Percentiles rank a stretch among this genome's conserved stretches.
These are phyloP conservation scores for Musa schizocarpa DNA, from an alignment of 176 grass and related monocot species.

Conservation along the genomic window DNA sequence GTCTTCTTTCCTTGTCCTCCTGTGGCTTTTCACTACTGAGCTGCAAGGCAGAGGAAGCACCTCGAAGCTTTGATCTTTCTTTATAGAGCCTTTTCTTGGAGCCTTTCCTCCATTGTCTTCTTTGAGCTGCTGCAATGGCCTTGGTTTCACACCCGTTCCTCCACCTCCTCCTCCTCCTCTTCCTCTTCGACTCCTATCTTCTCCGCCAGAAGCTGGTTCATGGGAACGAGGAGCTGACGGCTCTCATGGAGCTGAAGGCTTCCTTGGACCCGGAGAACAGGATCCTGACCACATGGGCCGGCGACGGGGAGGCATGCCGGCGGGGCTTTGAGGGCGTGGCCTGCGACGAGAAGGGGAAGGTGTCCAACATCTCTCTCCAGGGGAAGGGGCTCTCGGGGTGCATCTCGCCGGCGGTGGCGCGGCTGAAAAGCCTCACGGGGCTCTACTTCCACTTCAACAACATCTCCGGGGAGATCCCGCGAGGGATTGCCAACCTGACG, in stretches of 20 bases:
- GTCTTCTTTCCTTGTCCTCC: not conserved
- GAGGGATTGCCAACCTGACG: slow-evolving; percentile 35
- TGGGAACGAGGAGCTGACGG: slow-evolving; percentile 30
- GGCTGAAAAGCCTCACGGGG: slow-evolving; percentile 43
- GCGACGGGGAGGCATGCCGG: slow-evolving; percentile 45
- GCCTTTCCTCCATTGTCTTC: not conserved
- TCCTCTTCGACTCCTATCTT: not conserved
- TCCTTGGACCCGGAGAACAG: slow-evolving; percentile 45
- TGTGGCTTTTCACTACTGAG: not conserved
- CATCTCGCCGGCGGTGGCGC: slow-evolving; percentile 46
- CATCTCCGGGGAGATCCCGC: slow-evolving; percentile 36
- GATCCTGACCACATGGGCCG: slow-evolving; percentile 43
- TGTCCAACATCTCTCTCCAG: slow-evolving; percentile 59
- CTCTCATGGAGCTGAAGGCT: slow-evolving; percentile 71
- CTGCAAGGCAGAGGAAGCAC: not conserved
- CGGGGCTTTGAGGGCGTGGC: slow-evolving; percentile 66
- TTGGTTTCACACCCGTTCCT: not conserved
- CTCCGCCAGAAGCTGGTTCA: not conserved
- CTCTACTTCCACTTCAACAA: slow-evolving; percentile 79
- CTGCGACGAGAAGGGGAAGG: slow-evolving; percentile 52
- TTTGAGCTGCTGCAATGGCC: not conserved
- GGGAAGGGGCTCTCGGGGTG: slow-evolving; percentile 37
- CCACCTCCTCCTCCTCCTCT: slow-evolving; percentile 5
- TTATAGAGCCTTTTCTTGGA: not conserved
- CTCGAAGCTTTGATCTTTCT: not conserved